Evolutionary conservation across 768 basidiomycete species (phyloP), one percentile per base, ranked within the genome.

Genomic region (Pleurotus pulmonarius): DNA sequence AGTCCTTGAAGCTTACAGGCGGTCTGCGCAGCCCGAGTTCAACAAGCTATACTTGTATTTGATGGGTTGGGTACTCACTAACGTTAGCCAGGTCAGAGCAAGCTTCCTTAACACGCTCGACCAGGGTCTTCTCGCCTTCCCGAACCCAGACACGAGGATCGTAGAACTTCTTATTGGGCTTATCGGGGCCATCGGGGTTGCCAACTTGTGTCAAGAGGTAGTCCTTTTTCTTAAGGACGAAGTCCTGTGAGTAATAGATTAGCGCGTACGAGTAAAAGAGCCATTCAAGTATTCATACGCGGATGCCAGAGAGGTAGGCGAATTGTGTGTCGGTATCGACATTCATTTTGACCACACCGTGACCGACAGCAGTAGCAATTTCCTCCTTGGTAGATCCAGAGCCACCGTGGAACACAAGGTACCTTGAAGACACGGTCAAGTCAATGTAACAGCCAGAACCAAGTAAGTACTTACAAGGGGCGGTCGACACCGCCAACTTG

Each of bases 141-240:
- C 96, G 91, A 49, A 99, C 94, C 96, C 96, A 99, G 58, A 95
- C 88, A 78, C 96, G 92, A 49, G 94, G 95, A 72, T 96, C 94
- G 75, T 96, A 96, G 79, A 72, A 88, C 86, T 98, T 99, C 90
- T 99, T 99, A 87, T 99, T 98, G 56, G 96, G 96, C 81, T 96
- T 96, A 76, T 98, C 95, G 18, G 85, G 71, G 45, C 94, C 95
- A 22, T 98, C 95, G 40, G 97, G 97, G 82, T 98, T 98, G 49
- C 96, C 96, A 60, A 98, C 93, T 70, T 99, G 96, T 26, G 85
- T 79, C 67, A 83, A 70, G 63, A 99, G 81, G 77, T 97, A 98
- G 59, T 82, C 96, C 64, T 86, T 83, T 84, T 92, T 97, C 62
- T 83, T 87, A 63, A 67, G 64, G 67, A 98, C 71, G 69, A 95